Base-by-base conservation (phyloP, 306 rosid genomes). In the Styphnolobium japonicum region DNA sequence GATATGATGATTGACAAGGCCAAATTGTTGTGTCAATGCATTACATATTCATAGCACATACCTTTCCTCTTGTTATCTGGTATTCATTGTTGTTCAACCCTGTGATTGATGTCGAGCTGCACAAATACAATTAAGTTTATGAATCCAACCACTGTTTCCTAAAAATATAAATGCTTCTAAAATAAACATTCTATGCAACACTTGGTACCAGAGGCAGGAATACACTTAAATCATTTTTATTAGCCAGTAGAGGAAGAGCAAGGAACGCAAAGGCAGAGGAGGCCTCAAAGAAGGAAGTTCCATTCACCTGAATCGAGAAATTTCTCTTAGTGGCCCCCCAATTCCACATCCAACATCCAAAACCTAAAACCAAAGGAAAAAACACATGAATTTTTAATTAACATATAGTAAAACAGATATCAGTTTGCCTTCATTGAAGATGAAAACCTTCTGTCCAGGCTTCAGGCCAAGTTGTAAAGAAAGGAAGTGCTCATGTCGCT, bases 31-130 rank as follows among this genome's bases (percentile, higher is more conserved):
- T 40, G 46, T 16, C 58, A 29, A 15, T 16, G 78, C 66, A 67
- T 57, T 40, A 40, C 34, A 76, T 73, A 15, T 19, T 51, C 82
- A 21, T 23, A 67, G 49, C 10, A 23, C 79, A 21, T 81, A 94
- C 97, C 98, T 87, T 88, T 87, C 98, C 97, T 78, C 98, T 88
- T 48, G 92, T 22, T 80, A 92, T 90, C 82, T 94, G 98, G 86
- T 92, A 94, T 78, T 92, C 98, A n/a, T 92, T 94, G 88, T 91
- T 94, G 90, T 94, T 94, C 91, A 94, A 86, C 80, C 98, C 97
- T 0, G 89, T 92, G 76, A 92, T 56, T 56, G 93, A 86, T n/a
- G 97, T 56, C 43, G 73, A 87, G 86, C 98, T 94, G 86, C 84
- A 76, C 68, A 78, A 21, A 60, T 49, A 60, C 22, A 36, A 80